phyloP scores from a whole-genome alignment of 73 alveolate species.

The Paramecium pentaurelia region DNA sequence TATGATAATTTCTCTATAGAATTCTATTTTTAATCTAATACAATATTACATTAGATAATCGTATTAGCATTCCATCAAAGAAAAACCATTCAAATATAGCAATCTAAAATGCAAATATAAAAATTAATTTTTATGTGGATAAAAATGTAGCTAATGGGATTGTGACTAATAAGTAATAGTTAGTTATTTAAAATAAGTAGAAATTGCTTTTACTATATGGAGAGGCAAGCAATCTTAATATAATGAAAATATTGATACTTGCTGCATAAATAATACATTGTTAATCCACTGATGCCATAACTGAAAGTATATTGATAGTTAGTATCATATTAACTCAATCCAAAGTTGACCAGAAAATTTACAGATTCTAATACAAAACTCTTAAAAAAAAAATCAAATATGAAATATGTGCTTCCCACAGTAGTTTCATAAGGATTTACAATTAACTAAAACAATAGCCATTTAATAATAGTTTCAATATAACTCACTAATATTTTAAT shows the following conservation, averaged over 20 bases:
- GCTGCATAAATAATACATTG: neutral
- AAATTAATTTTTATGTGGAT: neutral
- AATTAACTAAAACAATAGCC: neutral
- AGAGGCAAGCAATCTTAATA: neutral
- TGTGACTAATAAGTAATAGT: neutral
- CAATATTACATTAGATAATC: neutral
- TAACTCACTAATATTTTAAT: neutral
- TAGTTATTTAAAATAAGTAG: neutral
- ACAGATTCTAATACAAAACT: neutral
- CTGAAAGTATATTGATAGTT: neutral
- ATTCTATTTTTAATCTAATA: neutral
- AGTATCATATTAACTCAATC: neutral
- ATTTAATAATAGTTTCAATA: neutral
- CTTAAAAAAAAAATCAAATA: neutral
- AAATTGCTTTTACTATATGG: neutral
- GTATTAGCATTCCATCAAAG: neutral
- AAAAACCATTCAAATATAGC: neutral
- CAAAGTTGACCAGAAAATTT: neutral
- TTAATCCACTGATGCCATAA: neutral
- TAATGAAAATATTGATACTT: neutral
- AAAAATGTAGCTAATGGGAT: neutral
- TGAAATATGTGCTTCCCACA: neutral
- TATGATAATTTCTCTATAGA: neutral
- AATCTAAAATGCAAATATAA: neutral
- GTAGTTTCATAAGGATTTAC: neutral